Conservation (phyloP, 495 filamentous ascomycete genomes). For the Podospora anserina region DNA sequence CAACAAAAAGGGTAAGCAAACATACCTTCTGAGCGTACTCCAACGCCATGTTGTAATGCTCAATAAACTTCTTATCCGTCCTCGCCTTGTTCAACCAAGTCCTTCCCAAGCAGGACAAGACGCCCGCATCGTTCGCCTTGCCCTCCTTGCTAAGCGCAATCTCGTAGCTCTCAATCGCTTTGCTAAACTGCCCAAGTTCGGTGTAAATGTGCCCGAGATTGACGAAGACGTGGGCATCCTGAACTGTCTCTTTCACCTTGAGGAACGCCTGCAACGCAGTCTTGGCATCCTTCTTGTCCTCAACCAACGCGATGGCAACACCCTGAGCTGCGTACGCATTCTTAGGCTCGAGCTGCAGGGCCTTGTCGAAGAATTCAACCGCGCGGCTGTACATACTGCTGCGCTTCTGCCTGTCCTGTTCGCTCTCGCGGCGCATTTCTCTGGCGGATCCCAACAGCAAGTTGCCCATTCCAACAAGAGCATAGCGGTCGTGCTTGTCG, state of each 20-base stretch:
- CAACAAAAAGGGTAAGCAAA: neutral
- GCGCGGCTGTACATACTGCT: constrained; percentile 81
- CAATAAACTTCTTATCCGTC: constrained; percentile 65
- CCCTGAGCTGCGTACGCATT: constrained; percentile 97
- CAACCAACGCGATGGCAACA: constrained; percentile 85
- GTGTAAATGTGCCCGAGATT: constrained; percentile 91
- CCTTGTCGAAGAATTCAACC: constrained; percentile 98
- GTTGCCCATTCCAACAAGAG: constrained; percentile 94
- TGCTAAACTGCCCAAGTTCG: constrained; percentile 80
- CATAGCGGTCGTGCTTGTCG: constrained; percentile 95
- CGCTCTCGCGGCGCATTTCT: constrained; percentile 89
- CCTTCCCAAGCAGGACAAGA: constrained; percentile 89
- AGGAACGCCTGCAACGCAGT: constrained; percentile 79
- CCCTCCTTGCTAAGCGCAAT: constrained; percentile 77
- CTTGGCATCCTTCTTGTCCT: constrained; percentile 84
- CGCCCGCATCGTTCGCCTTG: constrained; percentile 70
- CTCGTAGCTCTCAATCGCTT: constrained; percentile 93
- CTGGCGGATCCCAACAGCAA: constrained; percentile 78
- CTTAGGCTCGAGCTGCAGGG: constrained; percentile 81
- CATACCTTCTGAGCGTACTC: constrained; percentile 75
- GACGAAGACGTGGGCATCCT: constrained; percentile 79
- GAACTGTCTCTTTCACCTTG: constrained; percentile 82
- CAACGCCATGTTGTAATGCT: constrained; percentile 82
- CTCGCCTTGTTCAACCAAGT: constrained; percentile 87
- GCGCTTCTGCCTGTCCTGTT: constrained; percentile 84